Evolutionary conservation across 2,329 filamentous ascomycete species (phyloP).

Genomic region (Trichoderma sp.): DNA sequence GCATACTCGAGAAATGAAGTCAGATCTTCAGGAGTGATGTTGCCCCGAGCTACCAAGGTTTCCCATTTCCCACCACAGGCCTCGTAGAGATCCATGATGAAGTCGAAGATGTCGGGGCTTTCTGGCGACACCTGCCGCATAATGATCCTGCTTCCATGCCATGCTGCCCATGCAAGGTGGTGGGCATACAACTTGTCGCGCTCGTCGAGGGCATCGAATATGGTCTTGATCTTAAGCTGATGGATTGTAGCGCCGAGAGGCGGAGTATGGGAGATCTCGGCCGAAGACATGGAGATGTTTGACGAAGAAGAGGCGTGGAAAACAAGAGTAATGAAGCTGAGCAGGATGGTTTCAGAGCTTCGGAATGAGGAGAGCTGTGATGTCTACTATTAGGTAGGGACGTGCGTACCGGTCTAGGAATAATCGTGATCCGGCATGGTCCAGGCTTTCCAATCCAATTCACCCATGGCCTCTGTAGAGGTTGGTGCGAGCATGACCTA

Average conservation of each 20-base stretch:
- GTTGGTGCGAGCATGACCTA: too few relatives aligned
- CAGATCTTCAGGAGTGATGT: background rate
- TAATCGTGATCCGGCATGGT: too few relatives aligned
- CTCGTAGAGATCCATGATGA: background rate
- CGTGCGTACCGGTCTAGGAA: too few relatives aligned
- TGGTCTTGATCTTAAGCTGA: background rate
- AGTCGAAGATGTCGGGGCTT: background rate
- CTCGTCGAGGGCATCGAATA: background rate
- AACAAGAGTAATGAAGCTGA: too few relatives aligned
- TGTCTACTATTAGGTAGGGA: too few relatives aligned
- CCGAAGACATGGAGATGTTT: background rate
- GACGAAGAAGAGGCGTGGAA: background rate
- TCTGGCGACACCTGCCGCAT: background rate
- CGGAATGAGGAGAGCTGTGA: too few relatives aligned
- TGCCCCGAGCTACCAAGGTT: background rate
- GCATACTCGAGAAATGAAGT: background rate
- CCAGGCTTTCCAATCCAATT: too few relatives aligned
- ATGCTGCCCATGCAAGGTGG: background rate
- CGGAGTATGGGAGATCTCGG: background rate
- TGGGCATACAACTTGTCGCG: background rate
- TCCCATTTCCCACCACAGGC: background rate
- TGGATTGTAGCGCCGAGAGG: background rate
- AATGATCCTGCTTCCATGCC: background rate
- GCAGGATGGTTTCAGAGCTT: too few relatives aligned
- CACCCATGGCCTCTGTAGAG: too few relatives aligned